Evolutionary conservation across 345 rosid species (phyloP), one percentile per base, ranked within the genome.

Genomic region (Populus nigra): DNA sequence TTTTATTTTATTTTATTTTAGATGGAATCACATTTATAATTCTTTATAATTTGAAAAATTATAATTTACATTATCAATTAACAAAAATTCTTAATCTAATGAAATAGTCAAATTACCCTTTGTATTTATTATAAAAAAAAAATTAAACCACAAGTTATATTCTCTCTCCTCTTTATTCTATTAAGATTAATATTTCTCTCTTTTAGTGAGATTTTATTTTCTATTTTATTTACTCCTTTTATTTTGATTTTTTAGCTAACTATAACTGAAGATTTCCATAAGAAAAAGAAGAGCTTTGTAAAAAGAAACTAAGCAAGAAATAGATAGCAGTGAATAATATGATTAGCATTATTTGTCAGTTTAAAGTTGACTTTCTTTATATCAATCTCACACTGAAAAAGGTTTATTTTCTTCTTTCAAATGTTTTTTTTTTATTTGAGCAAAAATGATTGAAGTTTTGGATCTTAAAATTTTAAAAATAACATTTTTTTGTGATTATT

Each of bases 261-360:
- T 8, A 23, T 33, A 10, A 65, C 69, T 16, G 22, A 65, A 65
- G 31, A 65, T 65, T 65, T 65, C 35, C 16, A 29, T 33, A 20
- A 65, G 20, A 18, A 29, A 33, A 65, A 17, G 20, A 31, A 38
- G n/a, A 65, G 69, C 36, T 65, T 65, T 15, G 8, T 15, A 7
- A 25, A 1, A 10, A 16, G 15, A 27, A 4, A 65, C 9, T 31
- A 68, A 33, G 22, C 50, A 74, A 47, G 76, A 71, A 68, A 91
- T 89, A 97, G 97, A 96, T 85, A 96, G 98, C 88, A 92, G 98
- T 77, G 98, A 96, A 78, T 98, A 96, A 83, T 97, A 96, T 35
- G 98, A 96, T 78, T 88, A 85, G 82, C 90, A 91, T 96, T 65
- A 92, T 87, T 81, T 91, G 96, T 59, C 96, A 90, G 88, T 88